Conservation (phyloP, 345 rosid genomes). For the Anacardium occidentale region DNA sequence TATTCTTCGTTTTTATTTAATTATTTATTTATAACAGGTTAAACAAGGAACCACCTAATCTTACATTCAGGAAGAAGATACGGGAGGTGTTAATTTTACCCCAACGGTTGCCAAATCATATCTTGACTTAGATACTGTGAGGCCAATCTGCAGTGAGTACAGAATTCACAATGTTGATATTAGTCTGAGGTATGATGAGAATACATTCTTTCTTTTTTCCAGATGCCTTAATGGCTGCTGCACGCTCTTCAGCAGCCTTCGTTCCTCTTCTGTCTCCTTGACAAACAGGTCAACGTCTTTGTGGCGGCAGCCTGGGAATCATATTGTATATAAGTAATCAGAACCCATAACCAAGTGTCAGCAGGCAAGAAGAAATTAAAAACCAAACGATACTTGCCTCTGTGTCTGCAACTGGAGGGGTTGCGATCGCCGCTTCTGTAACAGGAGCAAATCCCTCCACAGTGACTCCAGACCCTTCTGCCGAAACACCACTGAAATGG, state of each 20-base stretch:
- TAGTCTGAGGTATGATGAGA: too few species aligned
- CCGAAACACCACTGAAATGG: too few species aligned
- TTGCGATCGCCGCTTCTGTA: conserved; percentile 57
- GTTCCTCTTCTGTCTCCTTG: conserved; percentile 86
- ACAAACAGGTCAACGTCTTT: conserved; percentile 76
- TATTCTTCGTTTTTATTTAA: too few species aligned
- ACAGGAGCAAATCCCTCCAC: conserved; percentile 61
- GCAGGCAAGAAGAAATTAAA: neutral
- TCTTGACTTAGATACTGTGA: too few species aligned
- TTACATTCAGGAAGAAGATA: too few species aligned
- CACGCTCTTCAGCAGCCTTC: conserved; percentile 82
- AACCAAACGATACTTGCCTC: conserved; percentile 43
- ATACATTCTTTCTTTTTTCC: conserved; percentile 61
- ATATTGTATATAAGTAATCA: neutral
- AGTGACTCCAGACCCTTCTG: conserved; percentile 75
- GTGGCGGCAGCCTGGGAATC: conserved; percentile 42
- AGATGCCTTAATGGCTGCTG: conserved; percentile 57
- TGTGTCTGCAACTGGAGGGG: conserved; percentile 70
- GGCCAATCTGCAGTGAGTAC: too few species aligned
- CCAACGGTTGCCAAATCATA: too few species aligned
- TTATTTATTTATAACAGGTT: too few species aligned
- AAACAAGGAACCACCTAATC: too few species aligned
- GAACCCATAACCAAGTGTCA: neutral
- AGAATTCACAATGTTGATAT: too few species aligned
- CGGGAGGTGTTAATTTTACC: too few species aligned